Evolutionary conservation across 805 yeast genomes (phyloP).

Genomic region (Wickerhamiella dianesei): DNA sequence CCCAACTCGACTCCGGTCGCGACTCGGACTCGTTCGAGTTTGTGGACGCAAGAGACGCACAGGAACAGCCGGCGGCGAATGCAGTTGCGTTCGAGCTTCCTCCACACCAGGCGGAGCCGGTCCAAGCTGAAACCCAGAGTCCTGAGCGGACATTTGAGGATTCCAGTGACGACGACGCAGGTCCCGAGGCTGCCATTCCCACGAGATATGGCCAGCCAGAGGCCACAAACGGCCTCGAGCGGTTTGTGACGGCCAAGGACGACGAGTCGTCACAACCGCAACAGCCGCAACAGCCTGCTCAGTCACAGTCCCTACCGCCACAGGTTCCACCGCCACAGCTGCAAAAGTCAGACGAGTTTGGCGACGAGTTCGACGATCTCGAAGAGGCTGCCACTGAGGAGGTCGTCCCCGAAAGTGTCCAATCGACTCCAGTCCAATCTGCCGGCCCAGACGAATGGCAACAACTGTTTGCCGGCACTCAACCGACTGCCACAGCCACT

Average conservation of each 20-base stretch:
- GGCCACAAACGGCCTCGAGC: background rate
- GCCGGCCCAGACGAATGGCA: slow-evolving; percentile 74
- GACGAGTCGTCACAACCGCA: background rate
- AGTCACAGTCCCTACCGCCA: no score
- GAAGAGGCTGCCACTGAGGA: slow-evolving; percentile 28
- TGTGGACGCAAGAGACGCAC: slow-evolving; percentile 23
- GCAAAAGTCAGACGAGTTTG: slow-evolving; percentile 19
- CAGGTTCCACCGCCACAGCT: background rate
- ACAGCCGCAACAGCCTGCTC: no score
- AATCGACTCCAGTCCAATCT: slow-evolving; percentile 6
- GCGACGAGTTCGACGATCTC: slow-evolving; percentile 22
- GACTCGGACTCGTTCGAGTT: slow-evolving; percentile 23
- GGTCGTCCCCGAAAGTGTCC: background rate
- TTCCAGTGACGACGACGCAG: slow-evolving; percentile 14
- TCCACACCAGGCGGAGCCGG: background rate
- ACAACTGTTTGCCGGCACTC: slow-evolving; percentile 69
- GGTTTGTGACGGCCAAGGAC: background rate
- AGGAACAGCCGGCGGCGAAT: background rate
- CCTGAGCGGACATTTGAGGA: slow-evolving; percentile 3
- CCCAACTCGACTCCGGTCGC: slow-evolving; percentile 3
- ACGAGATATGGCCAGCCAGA: slow-evolving; percentile 1
- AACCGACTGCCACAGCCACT: slow-evolving; percentile 12
- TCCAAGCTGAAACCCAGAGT: background rate
- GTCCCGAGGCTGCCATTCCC: slow-evolving; percentile 16
- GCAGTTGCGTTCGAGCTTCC: background rate